These are phyloP conservation scores for Alternaria ventricosa DNA, from an alignment of 2,329 filamentous ascomycete species.

Conservation along the genomic window DNA sequence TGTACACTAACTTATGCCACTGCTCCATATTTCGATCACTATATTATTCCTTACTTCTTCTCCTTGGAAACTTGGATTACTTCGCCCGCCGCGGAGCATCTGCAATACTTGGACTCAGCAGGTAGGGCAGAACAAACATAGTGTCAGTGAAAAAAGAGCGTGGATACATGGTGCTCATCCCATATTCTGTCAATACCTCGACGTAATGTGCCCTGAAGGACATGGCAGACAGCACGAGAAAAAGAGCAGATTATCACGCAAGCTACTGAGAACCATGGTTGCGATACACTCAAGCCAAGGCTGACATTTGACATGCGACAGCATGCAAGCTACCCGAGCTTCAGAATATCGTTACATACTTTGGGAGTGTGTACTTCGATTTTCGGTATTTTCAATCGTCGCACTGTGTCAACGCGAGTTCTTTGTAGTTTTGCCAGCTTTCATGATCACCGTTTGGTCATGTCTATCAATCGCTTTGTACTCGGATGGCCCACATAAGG, in stretches of 20 bases:
- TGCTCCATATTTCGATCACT: neutral
- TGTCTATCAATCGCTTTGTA: neutral
- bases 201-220: neutral
- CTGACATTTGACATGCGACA: neutral
- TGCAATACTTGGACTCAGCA: neutral
- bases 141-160: neutral
- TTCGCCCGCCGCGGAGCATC: neutral
- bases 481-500: neutral
- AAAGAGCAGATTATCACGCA: neutral
- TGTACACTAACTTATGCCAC: neutral
- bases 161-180: neutral
- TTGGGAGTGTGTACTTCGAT: neutral
- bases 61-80: neutral
- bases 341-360: neutral
- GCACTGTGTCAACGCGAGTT: neutral
- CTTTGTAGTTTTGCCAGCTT: neutral
- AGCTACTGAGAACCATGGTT: neutral
- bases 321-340: neutral
- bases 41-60: neutral
- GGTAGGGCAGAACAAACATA: neutral
- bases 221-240: neutral
- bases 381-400: neutral
- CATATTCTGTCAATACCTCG: neutral
- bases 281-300: neutral
- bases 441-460: neutral